Conservation (phyloP, 2,329 filamentous ascomycete species). For the Diplodia mutila region DNA sequence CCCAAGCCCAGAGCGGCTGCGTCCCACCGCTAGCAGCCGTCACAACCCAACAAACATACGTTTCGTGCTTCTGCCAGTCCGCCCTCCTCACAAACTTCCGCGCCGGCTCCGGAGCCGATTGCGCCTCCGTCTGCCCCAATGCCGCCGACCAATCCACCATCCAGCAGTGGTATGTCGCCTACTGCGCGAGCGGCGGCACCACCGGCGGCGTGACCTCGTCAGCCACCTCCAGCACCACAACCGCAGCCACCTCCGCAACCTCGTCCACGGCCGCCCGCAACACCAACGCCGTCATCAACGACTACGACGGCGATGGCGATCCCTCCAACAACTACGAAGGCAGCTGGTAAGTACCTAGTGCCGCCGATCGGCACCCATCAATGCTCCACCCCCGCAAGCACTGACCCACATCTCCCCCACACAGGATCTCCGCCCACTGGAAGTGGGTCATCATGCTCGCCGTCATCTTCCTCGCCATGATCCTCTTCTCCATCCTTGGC, state of each 20-base stretch:
- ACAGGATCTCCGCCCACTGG: conserved; percentile 71
- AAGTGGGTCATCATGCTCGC: conserved; percentile 84
- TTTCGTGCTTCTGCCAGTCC: conserved; percentile 75
- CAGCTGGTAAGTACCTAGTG: conserved; percentile 29
- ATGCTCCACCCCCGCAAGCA: background rate
- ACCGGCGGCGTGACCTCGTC: conserved; percentile 30
- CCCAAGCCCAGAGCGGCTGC: conserved; percentile 69
- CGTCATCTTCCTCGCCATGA: conserved; percentile 71
- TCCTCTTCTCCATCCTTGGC: conserved; percentile 59
- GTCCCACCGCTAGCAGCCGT: conserved; percentile 60
- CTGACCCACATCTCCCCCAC: background rate
- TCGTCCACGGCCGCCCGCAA: background rate
- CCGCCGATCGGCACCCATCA: background rate
- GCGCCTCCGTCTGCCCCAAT: conserved; percentile 61
- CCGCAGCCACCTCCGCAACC: conserved; percentile 17
- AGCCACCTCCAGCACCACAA: conserved; percentile 35
- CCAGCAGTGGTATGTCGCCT: conserved; percentile 70
- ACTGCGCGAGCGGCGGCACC: conserved; percentile 53
- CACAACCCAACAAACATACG: conserved; percentile 59
- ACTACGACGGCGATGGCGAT: conserved; percentile 33
- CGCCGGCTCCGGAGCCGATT: conserved; percentile 54
- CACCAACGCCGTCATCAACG: conserved; percentile 31
- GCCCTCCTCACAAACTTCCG: conserved; percentile 59
- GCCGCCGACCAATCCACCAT: conserved; percentile 61
- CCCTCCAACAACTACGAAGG: conserved; percentile 30